Evolutionary conservation across 305 asterid species (phyloP).

Genomic region (Ilex paraguariensis): DNA sequence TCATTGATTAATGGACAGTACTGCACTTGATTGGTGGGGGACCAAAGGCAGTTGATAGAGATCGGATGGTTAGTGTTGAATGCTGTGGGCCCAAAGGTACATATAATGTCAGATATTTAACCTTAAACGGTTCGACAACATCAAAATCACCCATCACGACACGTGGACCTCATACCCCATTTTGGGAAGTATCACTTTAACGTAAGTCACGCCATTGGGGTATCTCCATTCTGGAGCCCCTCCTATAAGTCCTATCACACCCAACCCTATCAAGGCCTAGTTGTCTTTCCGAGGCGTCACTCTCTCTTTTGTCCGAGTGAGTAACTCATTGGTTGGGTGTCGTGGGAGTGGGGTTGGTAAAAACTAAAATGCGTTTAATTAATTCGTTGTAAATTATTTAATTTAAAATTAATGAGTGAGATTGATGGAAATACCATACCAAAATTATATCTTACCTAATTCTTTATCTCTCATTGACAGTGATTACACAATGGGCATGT

Average conservation of each 20-base stretch:
- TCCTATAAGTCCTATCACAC: not conserved
- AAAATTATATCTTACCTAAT: too few relatives aligned
- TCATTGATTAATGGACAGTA: too few relatives aligned
- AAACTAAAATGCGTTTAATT: not conserved
- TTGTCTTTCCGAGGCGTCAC: slow-evolving; percentile 14
- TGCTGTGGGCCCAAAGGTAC: slow-evolving; percentile 16
- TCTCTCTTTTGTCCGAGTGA: slow-evolving; percentile 14
- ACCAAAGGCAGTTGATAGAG: slow-evolving; percentile 4
- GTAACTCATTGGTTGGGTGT: slow-evolving; percentile 8
- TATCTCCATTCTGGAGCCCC: too few relatives aligned
- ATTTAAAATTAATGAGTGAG: too few relatives aligned
- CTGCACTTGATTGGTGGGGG: slow-evolving; percentile 1
- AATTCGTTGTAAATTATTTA: too few relatives aligned
- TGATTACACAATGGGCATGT: too few relatives aligned
- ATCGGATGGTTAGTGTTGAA: slow-evolving; percentile 15
- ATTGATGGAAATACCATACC: too few relatives aligned
- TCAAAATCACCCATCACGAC: slow-evolving; percentile 33
- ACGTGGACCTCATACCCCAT: slow-evolving; percentile 30
- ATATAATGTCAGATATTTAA: slow-evolving; percentile 36
- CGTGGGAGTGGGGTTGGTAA: not conserved
- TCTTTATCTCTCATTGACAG: too few relatives aligned
- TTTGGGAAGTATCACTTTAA: slow-evolving; percentile 35
- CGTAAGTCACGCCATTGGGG: slow-evolving; percentile 26
- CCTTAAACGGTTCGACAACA: slow-evolving; percentile 43
- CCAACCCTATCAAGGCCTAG: not conserved